A percentile compares a stretch with the other conserved stretches of the same genome.
Evolutionary conservation across 164 flowering plant species (phyloP).

Genomic region (Houttuynia cordata): DNA sequence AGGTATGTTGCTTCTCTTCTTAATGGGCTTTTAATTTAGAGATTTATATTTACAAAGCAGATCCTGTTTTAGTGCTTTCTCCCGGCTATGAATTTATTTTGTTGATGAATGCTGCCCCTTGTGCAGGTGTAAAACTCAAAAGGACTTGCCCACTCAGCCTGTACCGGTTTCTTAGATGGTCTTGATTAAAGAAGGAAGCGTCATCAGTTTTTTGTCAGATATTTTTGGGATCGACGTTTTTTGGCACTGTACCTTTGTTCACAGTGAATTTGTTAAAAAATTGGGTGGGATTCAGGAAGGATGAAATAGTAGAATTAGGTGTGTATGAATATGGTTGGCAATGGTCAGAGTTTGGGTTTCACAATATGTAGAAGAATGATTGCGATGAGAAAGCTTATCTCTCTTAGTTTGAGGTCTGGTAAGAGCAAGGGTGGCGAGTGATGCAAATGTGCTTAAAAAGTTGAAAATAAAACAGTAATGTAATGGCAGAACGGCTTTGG

Average conservation of each 20-base stretch:
- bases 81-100: neutral
- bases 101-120: constrained; percentile 1
- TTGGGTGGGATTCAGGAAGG: no score
- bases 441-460: no score
- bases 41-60: neutral
- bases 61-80: neutral
- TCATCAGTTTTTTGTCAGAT: neutral
- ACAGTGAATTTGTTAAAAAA: no score
- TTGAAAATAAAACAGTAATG: no score
- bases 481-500: neutral
- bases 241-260: neutral
- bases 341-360: no score
- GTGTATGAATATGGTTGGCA: no score
- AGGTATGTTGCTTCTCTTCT: constrained; percentile 31
- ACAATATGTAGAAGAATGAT: no score
- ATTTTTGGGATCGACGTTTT: neutral
- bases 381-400: no score
- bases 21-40: neutral
- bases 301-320: no score
- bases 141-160: constrained; percentile 31
- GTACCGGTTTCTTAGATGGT: constrained; percentile 29
- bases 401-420: no score
- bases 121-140: constrained; percentile 58
- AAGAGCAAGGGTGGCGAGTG: no score
- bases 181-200: neutral